Percentiles rank a stretch among this genome's conserved stretches.
phyloP scores from a whole-genome alignment of 2,329 filamentous ascomycete species.

The Stylonectria norvegica region DNA sequence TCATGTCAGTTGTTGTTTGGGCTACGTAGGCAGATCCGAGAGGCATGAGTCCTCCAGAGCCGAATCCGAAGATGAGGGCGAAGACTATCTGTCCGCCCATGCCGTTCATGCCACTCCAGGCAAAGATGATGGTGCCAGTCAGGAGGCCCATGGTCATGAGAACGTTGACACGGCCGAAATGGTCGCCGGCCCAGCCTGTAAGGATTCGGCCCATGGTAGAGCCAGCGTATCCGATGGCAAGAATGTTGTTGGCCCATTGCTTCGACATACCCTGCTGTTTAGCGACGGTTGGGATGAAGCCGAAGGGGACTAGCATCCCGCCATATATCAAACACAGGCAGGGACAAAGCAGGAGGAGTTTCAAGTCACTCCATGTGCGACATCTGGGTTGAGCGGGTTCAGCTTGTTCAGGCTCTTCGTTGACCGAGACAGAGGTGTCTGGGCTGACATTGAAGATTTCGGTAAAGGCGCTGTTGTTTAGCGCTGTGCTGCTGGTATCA shows the following conservation, averaged over 20 bases:
- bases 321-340: slow-evolving; percentile 27
- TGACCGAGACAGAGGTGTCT: too few species aligned
- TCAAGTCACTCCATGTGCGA: too few species aligned
- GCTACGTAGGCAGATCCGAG: slow-evolving; percentile 31
- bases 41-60: slow-evolving; percentile 34
- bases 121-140: slow-evolving; percentile 27
- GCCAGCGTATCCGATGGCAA: slow-evolving; percentile 59
- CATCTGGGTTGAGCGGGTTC: too few species aligned
- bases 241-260: slow-evolving; percentile 56
- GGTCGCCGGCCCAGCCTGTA: slow-evolving; percentile 51
- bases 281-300: slow-evolving; percentile 48
- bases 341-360: slow-evolving; percentile 20
- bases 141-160: slow-evolving; percentile 20
- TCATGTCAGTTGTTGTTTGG: slow-evolving; percentile 28
- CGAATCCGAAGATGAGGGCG: slow-evolving; percentile 28
- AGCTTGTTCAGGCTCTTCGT: too few species aligned
- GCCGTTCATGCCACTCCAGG: slow-evolving; percentile 28
- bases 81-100: slow-evolving; percentile 19
- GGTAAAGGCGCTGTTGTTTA: too few species aligned
- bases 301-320: slow-evolving; percentile 31
- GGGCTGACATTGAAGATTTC: too few species aligned
- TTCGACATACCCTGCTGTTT: slow-evolving; percentile 43
- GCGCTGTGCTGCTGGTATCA: too few species aligned
- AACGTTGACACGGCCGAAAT: slow-evolving; percentile 47
- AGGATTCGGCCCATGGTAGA: slow-evolving; percentile 51